Evolutionary conservation across 148 eudicot genomes (phyloP).

Genomic region (Arbutus unedo): DNA sequence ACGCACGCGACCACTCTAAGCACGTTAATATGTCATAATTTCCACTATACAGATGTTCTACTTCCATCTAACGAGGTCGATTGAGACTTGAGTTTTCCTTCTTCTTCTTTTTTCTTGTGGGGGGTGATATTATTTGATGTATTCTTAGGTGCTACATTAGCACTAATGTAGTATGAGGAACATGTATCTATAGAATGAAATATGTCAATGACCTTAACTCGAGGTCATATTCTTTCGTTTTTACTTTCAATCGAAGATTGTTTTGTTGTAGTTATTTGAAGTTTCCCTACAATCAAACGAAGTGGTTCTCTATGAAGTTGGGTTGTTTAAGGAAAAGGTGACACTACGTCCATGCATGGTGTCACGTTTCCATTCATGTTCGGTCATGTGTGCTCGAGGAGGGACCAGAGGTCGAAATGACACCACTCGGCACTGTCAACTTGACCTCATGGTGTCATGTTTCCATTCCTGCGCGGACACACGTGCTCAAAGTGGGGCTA

Average conservation of each 20-base stretch:
- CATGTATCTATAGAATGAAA: background rate
- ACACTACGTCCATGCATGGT: too few species aligned
- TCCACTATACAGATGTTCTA: too few species aligned
- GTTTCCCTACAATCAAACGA: background rate
- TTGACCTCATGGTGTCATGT: too few species aligned
- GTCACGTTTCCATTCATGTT: too few species aligned
- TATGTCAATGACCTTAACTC: slow-evolving; percentile 58
- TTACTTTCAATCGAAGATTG: slow-evolving; percentile 11
- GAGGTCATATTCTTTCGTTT: slow-evolving; percentile 58
- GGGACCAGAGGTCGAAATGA: too few species aligned
- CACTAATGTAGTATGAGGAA: slow-evolving; percentile 17
- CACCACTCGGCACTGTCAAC: too few species aligned
- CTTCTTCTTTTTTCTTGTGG: background rate
- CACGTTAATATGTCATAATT: background rate
- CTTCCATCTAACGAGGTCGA: slow-evolving; percentile 19
- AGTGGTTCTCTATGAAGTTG: background rate
- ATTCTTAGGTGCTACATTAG: slow-evolving; percentile 44
- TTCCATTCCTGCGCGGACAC: too few species aligned
- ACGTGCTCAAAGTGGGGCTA: too few species aligned
- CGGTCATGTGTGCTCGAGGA: too few species aligned
- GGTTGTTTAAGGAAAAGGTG: too few species aligned
- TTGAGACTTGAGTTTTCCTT: slow-evolving; percentile 17
- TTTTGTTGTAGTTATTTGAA: background rate
- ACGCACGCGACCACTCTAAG: slow-evolving; percentile 65
- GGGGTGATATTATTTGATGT: slow-evolving; percentile 14